phyloP scores from a whole-genome alignment of 805 yeast genomes.

The Candida sithepensis region DNA sequence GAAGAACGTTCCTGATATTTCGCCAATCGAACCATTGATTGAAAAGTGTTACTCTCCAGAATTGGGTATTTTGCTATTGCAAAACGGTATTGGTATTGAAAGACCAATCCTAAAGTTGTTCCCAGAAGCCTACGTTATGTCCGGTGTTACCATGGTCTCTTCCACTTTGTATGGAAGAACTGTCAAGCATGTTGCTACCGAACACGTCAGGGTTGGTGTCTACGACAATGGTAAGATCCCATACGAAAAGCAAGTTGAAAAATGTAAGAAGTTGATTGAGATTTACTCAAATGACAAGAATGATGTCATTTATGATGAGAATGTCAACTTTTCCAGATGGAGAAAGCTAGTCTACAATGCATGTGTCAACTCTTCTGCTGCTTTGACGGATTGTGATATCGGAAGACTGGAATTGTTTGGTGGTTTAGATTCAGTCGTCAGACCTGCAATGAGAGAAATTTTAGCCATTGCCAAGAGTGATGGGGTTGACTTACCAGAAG shows the following conservation, averaged over 20 bases:
- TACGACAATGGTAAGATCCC: constrained; percentile 32
- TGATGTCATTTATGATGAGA: constrained; percentile 29
- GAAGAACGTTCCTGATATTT: constrained; percentile 64
- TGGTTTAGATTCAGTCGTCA: constrained; percentile 24
- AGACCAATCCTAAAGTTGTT: constrained; percentile 29
- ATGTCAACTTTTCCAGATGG: constrained; percentile 42
- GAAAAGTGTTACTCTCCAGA: constrained; percentile 25
- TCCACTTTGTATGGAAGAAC: constrained; percentile 29
- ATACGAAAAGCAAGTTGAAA: constrained; percentile 23
- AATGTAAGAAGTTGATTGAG: constrained; percentile 31
- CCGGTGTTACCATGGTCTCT: constrained; percentile 39
- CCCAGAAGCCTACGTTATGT: constrained; percentile 34
- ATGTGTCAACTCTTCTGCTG: constrained; percentile 42
- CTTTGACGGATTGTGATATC: constrained; percentile 38
- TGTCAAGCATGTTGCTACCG: constrained; percentile 34
- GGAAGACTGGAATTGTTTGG: constrained; percentile 33
- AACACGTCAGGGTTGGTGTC: constrained; percentile 32
- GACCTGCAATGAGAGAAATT: constrained; percentile 45
- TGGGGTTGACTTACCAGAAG: constrained; percentile 37
- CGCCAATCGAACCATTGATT: constrained; percentile 38
- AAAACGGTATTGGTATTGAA: constrained; percentile 40
- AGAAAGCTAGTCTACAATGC: constrained; percentile 46
- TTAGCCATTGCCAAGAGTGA: constrained; percentile 44
- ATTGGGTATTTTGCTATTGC: constrained; percentile 35
- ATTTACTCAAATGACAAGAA: constrained; percentile 33